phyloP scores from a whole-genome alignment of 331 rosid species.

The Arachis monticola region DNA sequence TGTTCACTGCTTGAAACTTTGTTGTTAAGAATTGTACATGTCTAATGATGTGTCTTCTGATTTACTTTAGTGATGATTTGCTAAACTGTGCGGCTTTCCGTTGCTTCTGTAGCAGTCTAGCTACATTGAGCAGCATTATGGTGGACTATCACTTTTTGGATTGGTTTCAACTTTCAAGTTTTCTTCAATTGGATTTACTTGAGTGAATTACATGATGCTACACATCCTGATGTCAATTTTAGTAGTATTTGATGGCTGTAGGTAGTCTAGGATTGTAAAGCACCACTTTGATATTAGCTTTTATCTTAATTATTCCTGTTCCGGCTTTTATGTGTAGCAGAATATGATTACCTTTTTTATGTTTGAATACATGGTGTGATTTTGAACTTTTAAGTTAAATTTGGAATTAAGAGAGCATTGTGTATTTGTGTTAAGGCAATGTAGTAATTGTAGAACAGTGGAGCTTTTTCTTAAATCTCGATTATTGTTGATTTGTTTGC shows the following conservation, averaged over 20 bases:
- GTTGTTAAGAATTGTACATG: background rate
- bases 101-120: background rate
- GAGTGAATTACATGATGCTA: too few species aligned
- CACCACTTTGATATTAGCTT: background rate
- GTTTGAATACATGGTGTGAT: background rate
- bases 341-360: background rate
- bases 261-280: background rate
- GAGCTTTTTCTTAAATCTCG: background rate
- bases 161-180: too few species aligned
- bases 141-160: background rate
- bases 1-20: background rate
- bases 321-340: background rate
- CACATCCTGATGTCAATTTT: background rate
- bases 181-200: too few species aligned
- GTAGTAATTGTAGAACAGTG: background rate
- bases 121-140: background rate
- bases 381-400: slow-evolving; percentile 16
- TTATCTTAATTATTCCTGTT: background rate
- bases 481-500: background rate
- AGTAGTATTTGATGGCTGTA: background rate
- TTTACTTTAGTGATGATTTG: slow-evolving; percentile 4
- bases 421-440: background rate
- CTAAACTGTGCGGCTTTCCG: background rate
- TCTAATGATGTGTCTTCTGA: background rate
- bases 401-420: slow-evolving; percentile 13